Percentiles rank a stretch among this genome's conserved stretches.
Evolutionary conservation across 1,284 basidiomycete genomes (phyloP).

Genomic region (Coniferiporia weirii): DNA sequence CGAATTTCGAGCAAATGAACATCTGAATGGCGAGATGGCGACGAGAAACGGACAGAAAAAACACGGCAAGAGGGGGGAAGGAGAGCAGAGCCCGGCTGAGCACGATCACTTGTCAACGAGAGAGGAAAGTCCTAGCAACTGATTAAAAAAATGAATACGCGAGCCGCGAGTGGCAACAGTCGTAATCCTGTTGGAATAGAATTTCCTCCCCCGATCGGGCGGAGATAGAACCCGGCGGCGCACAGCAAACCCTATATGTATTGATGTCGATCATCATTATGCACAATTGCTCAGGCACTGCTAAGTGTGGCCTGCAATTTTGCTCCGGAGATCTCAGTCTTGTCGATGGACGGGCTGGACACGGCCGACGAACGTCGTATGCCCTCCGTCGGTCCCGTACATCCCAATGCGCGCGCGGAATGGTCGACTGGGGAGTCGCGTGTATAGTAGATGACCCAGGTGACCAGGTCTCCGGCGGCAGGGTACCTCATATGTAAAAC

Average conservation of each 20-base stretch:
- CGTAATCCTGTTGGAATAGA: neutral
- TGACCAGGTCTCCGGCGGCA: neutral
- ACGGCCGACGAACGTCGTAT: neutral
- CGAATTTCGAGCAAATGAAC: too few species aligned
- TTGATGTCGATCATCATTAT: neutral
- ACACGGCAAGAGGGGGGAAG: neutral
- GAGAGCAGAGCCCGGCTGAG: neutral
- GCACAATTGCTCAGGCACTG: neutral
- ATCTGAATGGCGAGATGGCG: neutral
- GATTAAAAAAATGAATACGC: neutral
- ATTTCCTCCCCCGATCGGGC: neutral
- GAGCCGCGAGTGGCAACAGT: neutral
- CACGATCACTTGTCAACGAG: slow-evolving; percentile 1
- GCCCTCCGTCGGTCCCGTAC: neutral
- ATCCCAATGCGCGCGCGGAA: neutral
- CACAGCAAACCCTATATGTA: neutral
- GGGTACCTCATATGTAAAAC: neutral
- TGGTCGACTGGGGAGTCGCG: too few species aligned
- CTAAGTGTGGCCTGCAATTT: neutral
- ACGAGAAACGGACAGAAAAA: neutral
- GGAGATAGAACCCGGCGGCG: neutral
- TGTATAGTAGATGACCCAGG: neutral
- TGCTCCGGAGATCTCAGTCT: neutral
- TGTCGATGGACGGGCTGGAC: too few species aligned
- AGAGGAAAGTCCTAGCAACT: slow-evolving; percentile 1